Evolutionary conservation across 73 alveolate genomes (phyloP).

Genomic region (Paramecium tetraurelia): DNA sequence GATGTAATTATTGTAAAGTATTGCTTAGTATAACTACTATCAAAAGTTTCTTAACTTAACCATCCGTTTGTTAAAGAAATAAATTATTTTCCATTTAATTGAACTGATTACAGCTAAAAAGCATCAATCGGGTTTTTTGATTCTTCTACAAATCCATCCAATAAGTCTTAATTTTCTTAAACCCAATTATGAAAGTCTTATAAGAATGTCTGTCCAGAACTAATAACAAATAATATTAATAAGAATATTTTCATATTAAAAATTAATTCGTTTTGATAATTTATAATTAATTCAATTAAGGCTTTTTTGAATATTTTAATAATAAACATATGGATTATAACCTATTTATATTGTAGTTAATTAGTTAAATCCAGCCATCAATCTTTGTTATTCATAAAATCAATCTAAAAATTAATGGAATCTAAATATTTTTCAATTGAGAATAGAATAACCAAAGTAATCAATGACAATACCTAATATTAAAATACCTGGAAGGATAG

Average conservation of each 20-base stretch:
- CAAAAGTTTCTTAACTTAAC: not conserved
- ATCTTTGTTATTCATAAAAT: too few relatives aligned
- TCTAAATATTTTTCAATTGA: too few relatives aligned
- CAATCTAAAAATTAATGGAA: not conserved
- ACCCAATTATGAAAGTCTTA: not conserved
- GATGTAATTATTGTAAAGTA: not conserved
- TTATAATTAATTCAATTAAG: not conserved
- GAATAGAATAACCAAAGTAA: not conserved
- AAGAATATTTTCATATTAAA: slow-evolving; percentile 15
- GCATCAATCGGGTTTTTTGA: not conserved
- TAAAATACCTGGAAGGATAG: too few relatives aligned
- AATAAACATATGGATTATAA: not conserved
- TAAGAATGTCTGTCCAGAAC: not conserved
- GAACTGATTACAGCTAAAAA: not conserved
- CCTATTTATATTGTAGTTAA: too few relatives aligned
- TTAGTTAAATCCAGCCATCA: not conserved
- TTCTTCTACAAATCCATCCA: not conserved
- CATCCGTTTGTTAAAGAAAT: not conserved
- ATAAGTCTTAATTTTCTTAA: not conserved
- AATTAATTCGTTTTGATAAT: not conserved
- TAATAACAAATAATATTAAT: not conserved
- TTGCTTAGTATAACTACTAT: not conserved
- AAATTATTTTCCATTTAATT: not conserved
- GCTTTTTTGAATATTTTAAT: not conserved
- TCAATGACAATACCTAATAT: too few relatives aligned